Conservation (phyloP, 1,284 basidiomycete genomes). For the Athelia psychrophila region DNA sequence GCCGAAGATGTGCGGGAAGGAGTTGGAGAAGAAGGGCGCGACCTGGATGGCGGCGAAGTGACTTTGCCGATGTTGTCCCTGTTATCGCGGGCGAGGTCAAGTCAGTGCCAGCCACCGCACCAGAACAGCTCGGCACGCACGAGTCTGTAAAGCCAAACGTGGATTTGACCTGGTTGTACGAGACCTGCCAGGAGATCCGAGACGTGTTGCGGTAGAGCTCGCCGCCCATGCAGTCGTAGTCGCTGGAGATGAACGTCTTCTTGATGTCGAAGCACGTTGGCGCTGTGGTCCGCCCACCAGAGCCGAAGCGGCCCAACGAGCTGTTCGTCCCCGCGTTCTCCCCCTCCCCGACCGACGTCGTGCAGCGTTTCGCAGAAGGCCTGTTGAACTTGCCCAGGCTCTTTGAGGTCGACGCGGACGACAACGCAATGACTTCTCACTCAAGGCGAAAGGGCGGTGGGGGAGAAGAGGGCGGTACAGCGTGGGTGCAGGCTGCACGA, state of each 20-base stretch:
- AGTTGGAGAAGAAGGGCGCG: conserved; percentile 96
- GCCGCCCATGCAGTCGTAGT: conserved; percentile 89
- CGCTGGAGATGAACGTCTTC: conserved; percentile 97
- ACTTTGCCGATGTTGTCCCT: conserved; percentile 98
- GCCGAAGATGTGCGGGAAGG: conserved; percentile 98
- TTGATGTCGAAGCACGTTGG: conserved; percentile 92
- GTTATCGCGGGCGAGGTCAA: conserved; percentile 2
- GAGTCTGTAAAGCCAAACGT: conserved; percentile 97
- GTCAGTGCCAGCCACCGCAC: no score
- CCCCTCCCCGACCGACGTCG: conserved; percentile 93
- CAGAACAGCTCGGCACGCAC: no score
- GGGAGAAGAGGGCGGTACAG: no score
- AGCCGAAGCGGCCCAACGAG: no score
- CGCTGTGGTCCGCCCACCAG: conserved; percentile 95
- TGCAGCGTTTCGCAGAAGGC: no score
- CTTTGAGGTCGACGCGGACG: no score
- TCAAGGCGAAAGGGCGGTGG: no score
- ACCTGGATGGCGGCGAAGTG: conserved; percentile 99
- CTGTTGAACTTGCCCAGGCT: no score
- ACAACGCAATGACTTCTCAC: no score
- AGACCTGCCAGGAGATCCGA: conserved; percentile 90
- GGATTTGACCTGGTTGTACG: conserved; percentile 90
- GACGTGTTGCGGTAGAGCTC: conserved; percentile 95
- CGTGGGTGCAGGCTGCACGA: no score
- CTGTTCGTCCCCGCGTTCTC: conserved; percentile 80